Evolutionary conservation across 352 stramenopile genomes (phyloP).

Genomic region (Phytophthora melonis): DNA sequence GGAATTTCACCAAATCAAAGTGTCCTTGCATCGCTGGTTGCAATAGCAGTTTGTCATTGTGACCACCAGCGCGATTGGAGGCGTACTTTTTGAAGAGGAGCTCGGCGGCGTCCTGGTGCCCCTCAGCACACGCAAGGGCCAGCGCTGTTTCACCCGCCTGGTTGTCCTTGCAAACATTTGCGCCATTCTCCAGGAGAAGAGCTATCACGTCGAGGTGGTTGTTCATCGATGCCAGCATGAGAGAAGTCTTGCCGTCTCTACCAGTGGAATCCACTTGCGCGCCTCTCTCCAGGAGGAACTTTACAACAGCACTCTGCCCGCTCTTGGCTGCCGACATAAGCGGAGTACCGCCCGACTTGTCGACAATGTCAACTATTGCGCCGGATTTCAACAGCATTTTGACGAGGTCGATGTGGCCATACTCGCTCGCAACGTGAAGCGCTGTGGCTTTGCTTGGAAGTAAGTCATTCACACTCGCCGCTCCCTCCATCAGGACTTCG

Average conservation of each 20-base stretch:
- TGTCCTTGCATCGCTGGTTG: not conserved
- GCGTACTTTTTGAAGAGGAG: not conserved
- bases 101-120: not conserved
- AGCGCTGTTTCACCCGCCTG: not conserved
- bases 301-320: not conserved
- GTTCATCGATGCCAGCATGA: not conserved
- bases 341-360: not conserved
- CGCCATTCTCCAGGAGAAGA: not conserved
- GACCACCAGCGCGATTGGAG: not conserved
- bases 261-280: not conserved
- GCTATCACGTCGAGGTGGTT: not conserved
- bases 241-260: not conserved
- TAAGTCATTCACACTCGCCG: not conserved
- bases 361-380: not conserved
- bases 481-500: not conserved
- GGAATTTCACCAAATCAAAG: not conserved
- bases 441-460: not conserved
- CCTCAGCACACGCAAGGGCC: not conserved
- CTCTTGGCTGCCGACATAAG: not conserved
- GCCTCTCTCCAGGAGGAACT: not conserved
- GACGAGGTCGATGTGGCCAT: not conserved
- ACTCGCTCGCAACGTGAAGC: not conserved
- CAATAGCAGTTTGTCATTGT: not conserved
- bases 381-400: constrained; percentile 1
- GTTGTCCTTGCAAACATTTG: not conserved